Evolutionary conservation across 768 basidiomycete species (phyloP), one percentile per base, ranked within the genome.

Genomic region (Mycena haematopus): DNA sequence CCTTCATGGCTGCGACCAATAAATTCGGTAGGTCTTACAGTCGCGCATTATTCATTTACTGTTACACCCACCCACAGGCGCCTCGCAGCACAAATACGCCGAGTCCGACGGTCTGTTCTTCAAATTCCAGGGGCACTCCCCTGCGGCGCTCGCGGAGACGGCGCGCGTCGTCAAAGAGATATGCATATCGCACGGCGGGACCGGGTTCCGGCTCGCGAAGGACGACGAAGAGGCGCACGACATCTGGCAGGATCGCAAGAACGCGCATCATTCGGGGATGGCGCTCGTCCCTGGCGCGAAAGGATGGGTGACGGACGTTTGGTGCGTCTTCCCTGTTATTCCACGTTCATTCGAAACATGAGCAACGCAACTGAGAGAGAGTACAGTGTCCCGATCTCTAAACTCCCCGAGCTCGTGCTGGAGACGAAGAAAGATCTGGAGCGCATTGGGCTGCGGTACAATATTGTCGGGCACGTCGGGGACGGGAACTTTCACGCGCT

Each of bases 101-200:
- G 85, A 82, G 53, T 78, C 77, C 22, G 92, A 93, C 72, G 86
- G 84, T 24, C 80, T 96, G 17, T 93, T 94, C 77, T 91, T 96
- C 84, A 93, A 95, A 73, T 87, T 96, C 73, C 91, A 93, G 69
- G 91, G 91, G 10, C 82, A 87, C 15, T 83, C 87, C 1, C 77
- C 79, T 1, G 76, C 80, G 1, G 80, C 87, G 5, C 77, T 93
- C 15, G 71, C 78, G 2, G 89, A 90, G 66, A 86, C 88, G 0
- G 84, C 88, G 0, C 76, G 78, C 9, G 78, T 88, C 17, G 86
- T 89, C 29, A 77, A 86, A 65, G 75, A 75, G 51, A 79, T 93
- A 33, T 81, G 84, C 10, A 77, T 79, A 71, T 84, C 82, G 69
- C 82, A 95, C 61, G 90, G 90, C 0, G 91, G 89, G 4, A 82